These are phyloP conservation scores for Emergomyces pasteurianus DNA, from an alignment of 2,329 filamentous ascomycete species.

Conservation along the genomic window DNA sequence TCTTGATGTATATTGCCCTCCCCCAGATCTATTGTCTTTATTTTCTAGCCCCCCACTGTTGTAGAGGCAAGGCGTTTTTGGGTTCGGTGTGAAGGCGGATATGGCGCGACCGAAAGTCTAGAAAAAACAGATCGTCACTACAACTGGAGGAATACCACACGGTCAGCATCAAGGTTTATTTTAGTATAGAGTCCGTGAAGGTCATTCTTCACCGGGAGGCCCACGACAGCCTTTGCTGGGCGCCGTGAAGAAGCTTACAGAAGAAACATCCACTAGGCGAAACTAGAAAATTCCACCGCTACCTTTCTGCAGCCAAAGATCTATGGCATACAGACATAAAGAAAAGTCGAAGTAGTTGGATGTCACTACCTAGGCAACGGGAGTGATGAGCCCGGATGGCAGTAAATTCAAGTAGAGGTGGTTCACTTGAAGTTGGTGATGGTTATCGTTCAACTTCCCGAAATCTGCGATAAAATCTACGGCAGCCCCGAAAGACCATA, in stretches of 20 bases:
- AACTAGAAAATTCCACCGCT: not conserved
- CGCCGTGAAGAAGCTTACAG: not conserved
- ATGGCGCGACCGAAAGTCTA: not conserved
- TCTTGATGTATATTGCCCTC: slow-evolving; percentile 25
- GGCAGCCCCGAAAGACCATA: not conserved
- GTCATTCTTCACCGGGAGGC: not conserved
- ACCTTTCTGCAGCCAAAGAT: not conserved
- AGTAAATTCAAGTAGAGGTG: not conserved
- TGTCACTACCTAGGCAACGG: not conserved
- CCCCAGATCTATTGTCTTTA: not conserved
- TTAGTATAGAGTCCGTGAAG: not conserved
- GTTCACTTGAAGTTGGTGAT: not conserved
- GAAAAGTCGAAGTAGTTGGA: not conserved
- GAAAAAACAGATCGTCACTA: not conserved
- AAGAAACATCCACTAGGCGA: not conserved
- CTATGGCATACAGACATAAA: not conserved
- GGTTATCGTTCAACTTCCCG: not conserved
- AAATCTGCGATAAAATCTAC: slow-evolving; percentile 3
- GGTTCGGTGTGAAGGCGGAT: not conserved
- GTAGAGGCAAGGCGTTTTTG: not conserved
- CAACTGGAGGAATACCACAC: not conserved
- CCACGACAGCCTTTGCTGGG: not conserved
- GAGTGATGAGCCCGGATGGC: not conserved
- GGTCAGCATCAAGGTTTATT: not conserved
- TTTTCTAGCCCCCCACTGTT: not conserved